Percentiles rank a stretch among this genome's conserved stretches.
Conservation (phyloP, 2,329 filamentous ascomycete species). For the Whalleya microplaca region DNA sequence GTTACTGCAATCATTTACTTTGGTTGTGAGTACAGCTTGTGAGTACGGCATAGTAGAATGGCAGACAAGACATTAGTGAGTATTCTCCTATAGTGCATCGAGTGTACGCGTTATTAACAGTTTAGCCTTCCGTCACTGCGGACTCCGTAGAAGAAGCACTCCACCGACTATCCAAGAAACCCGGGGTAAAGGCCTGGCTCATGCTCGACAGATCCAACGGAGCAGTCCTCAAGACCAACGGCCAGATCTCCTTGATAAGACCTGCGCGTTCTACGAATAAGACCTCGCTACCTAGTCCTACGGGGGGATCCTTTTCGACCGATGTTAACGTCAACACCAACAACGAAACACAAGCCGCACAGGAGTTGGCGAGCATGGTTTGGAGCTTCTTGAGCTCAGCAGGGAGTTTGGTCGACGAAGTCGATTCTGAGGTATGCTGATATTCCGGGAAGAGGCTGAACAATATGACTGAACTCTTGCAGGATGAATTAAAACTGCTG, state of each 20-base stretch:
- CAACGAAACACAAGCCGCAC: slow-evolving; percentile 61
- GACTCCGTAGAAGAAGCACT: slow-evolving; percentile 69
- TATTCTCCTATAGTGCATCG: not conserved
- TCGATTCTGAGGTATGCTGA: slow-evolving; percentile 67
- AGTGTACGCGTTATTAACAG: slow-evolving; percentile 1
- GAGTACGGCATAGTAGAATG: slow-evolving; percentile 23
- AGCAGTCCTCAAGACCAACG: slow-evolving; percentile 75
- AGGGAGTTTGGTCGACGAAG: slow-evolving; percentile 69
- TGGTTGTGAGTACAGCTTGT: not conserved
- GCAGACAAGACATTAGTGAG: slow-evolving; percentile 35
- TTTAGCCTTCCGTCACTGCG: slow-evolving; percentile 48
- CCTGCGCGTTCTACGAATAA: slow-evolving; percentile 40
- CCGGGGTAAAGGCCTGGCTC: slow-evolving; percentile 77
- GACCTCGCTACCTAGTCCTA: slow-evolving; percentile 31
- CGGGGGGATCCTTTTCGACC: slow-evolving; percentile 47
- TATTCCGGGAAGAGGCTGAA: not conserved
- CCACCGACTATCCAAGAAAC: slow-evolving; percentile 73
- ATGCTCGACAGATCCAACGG: slow-evolving; percentile 74
- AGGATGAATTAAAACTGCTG: slow-evolving; percentile 78
- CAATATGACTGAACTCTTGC: not conserved
- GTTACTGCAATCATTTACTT: not conserved
- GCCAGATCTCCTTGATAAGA: slow-evolving; percentile 65
- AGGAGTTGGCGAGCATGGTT: slow-evolving; percentile 76
- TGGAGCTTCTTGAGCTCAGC: slow-evolving; percentile 75
- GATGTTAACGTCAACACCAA: slow-evolving; percentile 47